Percentiles rank a stretch among this genome's conserved stretches.
Evolutionary conservation across 352 stramenopile species (phyloP).

Genomic region (Phytopythium vexans): DNA sequence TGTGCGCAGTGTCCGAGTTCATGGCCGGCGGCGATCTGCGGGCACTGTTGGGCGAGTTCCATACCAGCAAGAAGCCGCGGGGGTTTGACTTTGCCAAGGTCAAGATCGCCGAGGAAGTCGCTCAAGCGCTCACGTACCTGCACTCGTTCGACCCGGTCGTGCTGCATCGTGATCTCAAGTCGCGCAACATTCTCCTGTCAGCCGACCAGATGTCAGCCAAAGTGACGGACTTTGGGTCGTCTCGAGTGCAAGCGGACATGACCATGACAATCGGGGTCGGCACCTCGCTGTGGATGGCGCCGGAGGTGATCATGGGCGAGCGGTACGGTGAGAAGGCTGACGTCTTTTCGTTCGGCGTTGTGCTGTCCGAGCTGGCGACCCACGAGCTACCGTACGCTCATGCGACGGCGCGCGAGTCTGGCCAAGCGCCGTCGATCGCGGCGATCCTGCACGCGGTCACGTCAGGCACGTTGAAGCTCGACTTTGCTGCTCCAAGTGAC

Average conservation of each 20-base stretch:
- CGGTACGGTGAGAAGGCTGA: constrained; percentile 39
- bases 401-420: constrained; percentile 15
- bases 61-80: background rate
- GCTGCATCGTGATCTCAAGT: constrained; percentile 41
- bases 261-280: constrained; percentile 46
- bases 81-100: constrained; percentile 47
- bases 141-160: constrained; percentile 48
- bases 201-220: constrained; percentile 12
- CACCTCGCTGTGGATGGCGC: constrained; percentile 39
- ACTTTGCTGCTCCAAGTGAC: constrained; percentile 35
- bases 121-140: constrained; percentile 57
- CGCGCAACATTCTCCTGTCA: constrained; percentile 42
- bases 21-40: constrained; percentile 49
- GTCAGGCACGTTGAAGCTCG: constrained; percentile 31
- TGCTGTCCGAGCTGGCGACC: constrained; percentile 28
- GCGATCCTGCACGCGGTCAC: constrained; percentile 48
- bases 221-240: constrained; percentile 46
- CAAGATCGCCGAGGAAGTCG: constrained; percentile 49
- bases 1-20: constrained; percentile 52
- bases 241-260: constrained; percentile 30
- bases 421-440: constrained; percentile 26
- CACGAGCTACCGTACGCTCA: constrained; percentile 33
- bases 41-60: constrained; percentile 17
- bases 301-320: constrained; percentile 43
- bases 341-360: constrained; percentile 46